phyloP scores from a whole-genome alignment of 345 rosid genomes.

The Eucalyptus caleyi region DNA sequence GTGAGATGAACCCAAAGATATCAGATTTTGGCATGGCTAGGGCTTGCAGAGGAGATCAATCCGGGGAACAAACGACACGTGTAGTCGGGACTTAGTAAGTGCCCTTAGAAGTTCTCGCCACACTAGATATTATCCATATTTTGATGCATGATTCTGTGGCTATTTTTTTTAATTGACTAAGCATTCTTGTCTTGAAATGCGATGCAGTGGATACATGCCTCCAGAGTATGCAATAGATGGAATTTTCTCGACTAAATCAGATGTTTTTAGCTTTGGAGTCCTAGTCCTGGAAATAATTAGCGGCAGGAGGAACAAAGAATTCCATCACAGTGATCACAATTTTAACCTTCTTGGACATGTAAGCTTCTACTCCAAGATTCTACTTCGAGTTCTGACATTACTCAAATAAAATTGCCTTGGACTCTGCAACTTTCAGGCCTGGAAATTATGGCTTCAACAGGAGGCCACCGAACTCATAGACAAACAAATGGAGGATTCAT shows the following conservation, averaged over 20 bases:
- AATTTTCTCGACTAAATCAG: neutral
- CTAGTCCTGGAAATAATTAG: neutral
- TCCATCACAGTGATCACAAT: neutral
- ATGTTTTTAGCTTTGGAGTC: neutral
- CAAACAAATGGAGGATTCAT: neutral
- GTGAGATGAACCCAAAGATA: constrained; percentile 19
- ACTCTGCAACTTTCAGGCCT: neutral
- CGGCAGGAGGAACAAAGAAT: neutral
- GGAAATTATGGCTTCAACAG: neutral
- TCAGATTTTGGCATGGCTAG: constrained; percentile 26
- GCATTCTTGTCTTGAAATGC: neutral
- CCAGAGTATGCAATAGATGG: neutral
- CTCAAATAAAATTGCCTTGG: neutral
- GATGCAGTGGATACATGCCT: neutral
- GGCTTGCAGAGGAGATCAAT: neutral
- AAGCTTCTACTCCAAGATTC: neutral
- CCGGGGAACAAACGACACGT: constrained; percentile 1
- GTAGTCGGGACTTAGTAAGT: constrained; percentile 19
- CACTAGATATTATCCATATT: neutral
- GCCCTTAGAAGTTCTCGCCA: neutral
- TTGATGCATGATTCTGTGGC: neutral
- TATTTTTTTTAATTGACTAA: neutral
- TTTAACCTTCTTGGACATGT: neutral
- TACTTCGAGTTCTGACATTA: neutral
- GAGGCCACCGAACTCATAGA: constrained; percentile 14